Conservation (phyloP, 345 rosid genomes). For the Carallia pectinifolia region DNA sequence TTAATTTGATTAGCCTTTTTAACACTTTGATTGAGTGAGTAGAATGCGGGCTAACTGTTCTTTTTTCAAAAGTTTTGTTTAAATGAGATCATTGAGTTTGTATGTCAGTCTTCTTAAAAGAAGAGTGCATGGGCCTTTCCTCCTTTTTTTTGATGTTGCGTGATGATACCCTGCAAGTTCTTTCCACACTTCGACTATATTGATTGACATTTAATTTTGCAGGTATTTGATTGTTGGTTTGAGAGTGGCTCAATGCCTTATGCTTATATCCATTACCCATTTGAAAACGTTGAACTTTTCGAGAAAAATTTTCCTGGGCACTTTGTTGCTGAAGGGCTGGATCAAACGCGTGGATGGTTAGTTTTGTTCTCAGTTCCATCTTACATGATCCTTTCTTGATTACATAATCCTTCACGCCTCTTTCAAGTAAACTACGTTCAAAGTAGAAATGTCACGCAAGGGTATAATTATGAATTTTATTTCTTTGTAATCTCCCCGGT, state of each 20-base stretch:
- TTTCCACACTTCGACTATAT: background rate
- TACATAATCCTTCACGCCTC: background rate
- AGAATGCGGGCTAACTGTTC: too few species aligned
- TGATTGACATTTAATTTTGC: constrained; percentile 22
- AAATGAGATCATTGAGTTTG: too few species aligned
- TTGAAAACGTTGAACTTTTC: constrained; percentile 85
- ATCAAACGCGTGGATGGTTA: constrained; percentile 99
- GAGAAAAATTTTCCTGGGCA: constrained; percentile 96
- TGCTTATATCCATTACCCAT: constrained; percentile 97
- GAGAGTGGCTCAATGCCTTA: constrained; percentile 99
- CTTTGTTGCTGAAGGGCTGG: constrained; percentile 98
- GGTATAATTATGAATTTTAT: too few species aligned
- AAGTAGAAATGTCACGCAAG: background rate
- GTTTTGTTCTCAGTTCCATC: constrained; percentile 21
- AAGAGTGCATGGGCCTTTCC: too few species aligned
- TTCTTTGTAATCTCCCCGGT: too few species aligned
- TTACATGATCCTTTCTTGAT: background rate
- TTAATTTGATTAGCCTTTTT: background rate
- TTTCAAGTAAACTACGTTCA: background rate
- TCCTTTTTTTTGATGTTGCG: too few species aligned
- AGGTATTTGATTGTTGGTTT: constrained; percentile 99
- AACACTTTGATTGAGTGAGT: background rate
- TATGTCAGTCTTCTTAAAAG: too few species aligned
- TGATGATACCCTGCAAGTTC: too few species aligned
- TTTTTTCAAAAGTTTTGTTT: too few species aligned